phyloP scores from a whole-genome alignment of 129 eudicot genomes.

The Daucus carota region DNA sequence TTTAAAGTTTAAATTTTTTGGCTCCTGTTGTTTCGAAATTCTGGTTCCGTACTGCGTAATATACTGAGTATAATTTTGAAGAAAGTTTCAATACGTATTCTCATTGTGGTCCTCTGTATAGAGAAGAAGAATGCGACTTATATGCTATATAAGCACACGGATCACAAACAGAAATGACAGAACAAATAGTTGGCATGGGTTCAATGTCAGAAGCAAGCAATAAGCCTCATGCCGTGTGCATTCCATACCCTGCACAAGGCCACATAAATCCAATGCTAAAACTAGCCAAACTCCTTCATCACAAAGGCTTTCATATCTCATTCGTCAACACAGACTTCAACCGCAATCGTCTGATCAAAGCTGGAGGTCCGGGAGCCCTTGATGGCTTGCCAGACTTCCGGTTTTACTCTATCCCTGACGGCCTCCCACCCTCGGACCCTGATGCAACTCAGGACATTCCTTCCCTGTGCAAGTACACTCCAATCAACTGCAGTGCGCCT shows the following conservation, averaged over 20 bases:
- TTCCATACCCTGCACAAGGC: constrained; percentile 67
- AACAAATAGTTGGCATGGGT: constrained; percentile 8
- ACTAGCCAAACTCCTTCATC: constrained; percentile 52
- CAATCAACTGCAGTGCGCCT: constrained; percentile 33
- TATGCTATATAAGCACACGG: neutral
- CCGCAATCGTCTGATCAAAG: constrained; percentile 48
- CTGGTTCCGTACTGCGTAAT: too few species aligned
- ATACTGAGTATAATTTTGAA: too few species aligned
- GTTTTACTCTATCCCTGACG: constrained; percentile 53
- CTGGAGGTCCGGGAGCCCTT: constrained; percentile 42
- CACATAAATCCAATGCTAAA: constrained; percentile 73
- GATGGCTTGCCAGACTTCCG: constrained; percentile 44
- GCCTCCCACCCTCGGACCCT: constrained; percentile 40
- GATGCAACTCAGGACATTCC: constrained; percentile 56
- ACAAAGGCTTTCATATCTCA: constrained; percentile 39
- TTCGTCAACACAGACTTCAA: constrained; percentile 53
- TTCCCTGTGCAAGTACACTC: constrained; percentile 26
- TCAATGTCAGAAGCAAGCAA: neutral
- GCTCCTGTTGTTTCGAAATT: too few species aligned
- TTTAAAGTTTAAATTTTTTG: too few species aligned
- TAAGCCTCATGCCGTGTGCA: constrained; percentile 46
- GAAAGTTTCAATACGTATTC: neutral
- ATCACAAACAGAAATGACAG: neutral
- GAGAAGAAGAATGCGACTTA: neutral
- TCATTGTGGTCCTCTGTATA: neutral